Evolutionary conservation across 2,329 filamentous ascomycete species (phyloP), one percentile per base, ranked within the genome.

Genomic region (Diaporthe helianthi): DNA sequence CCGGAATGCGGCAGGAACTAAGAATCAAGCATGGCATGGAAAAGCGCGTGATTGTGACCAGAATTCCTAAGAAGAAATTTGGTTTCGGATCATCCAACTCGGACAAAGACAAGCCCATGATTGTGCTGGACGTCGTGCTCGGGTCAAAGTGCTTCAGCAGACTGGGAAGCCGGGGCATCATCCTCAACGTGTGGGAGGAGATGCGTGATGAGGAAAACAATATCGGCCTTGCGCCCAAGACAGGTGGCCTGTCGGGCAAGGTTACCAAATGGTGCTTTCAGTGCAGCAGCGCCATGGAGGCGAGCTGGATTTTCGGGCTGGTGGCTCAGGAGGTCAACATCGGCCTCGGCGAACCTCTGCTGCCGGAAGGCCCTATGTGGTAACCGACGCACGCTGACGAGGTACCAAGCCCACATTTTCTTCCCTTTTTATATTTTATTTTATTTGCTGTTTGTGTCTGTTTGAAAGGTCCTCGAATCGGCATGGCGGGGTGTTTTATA

Each of bases 171-270:
- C 92, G 92, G 41, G 94, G 94, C 55, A 95, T 98, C 75, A 93
- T 96, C 1, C 90, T 97, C 68, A 94, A 92, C 73, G 91, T 98
- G 44, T 96, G 93, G 89, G 92, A 96, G 78, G 90, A 93, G 73
- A 82, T 91, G 74, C 89, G 89, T 60, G 87, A 90, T 72, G 87
- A 87, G 72, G 84, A 87, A 29, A 87, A 87, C 29, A 83, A 85
- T 49, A 82, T 84, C 13, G 86, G 86, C 31, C 79, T 82, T 22
- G 86, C 81, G 51, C 85, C 86, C 2, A 81, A 83, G 63, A 84
- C 80, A 26, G 86, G 86, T 8, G 82, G 81, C 29, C 81, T 85
- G 7, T 82, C 82, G 10, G 87, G 87, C 26, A 85, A 82, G 71
- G 85, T 89, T 68, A 87, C 84, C 74, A 89, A 89, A 79, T 89